phyloP scores from a whole-genome alignment of 2,329 filamentous ascomycete genomes.

The Colletotrichum sp. region DNA sequence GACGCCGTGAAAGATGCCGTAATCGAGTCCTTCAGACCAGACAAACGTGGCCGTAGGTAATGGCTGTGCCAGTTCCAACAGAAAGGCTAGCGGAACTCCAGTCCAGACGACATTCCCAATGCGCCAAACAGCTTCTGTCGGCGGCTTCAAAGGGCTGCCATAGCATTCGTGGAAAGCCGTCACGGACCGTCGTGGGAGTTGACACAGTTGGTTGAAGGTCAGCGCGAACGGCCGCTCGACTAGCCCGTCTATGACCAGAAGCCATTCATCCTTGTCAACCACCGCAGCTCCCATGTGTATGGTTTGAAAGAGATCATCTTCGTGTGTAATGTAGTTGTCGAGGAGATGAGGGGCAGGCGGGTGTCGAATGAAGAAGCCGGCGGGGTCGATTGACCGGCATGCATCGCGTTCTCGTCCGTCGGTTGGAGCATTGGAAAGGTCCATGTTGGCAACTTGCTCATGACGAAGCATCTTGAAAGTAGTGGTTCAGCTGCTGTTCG shows the following conservation, averaged over 20 bases:
- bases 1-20: not conserved
- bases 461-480: not conserved
- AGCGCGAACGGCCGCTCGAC: not conserved
- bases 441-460: not conserved
- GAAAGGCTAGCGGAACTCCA: accelerated
- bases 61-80: not conserved
- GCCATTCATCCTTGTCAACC: not conserved
- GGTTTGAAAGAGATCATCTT: not conserved
- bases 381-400: not conserved
- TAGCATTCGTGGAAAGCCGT: not conserved
- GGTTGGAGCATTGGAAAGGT: not conserved
- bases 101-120: not conserved
- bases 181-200: not conserved
- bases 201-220: not conserved
- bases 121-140: not conserved
- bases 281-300: not conserved
- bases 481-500: accelerated
- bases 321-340: not conserved
- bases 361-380: not conserved
- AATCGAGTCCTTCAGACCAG: not conserved
- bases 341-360: not conserved
- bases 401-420: not conserved
- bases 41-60: not conserved
- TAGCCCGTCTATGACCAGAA: not conserved
- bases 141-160: not conserved